A percentile compares a stretch with the other conserved stretches of the same genome.
Conservation (phyloP, 352 stramenopile genomes). For the Globisporangium paddicum region DNA sequence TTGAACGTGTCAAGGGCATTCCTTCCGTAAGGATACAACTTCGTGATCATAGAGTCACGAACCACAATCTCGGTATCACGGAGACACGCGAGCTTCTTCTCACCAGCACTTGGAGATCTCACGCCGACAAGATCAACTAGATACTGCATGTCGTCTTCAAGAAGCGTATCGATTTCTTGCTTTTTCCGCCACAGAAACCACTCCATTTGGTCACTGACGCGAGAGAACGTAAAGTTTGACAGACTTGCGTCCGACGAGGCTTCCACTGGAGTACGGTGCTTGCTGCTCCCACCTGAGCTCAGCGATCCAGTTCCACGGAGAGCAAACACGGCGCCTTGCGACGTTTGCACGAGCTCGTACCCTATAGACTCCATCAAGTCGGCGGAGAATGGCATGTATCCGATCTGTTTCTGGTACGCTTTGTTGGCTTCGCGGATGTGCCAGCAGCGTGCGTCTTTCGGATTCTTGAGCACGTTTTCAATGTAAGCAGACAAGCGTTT, state of each 20-base stretch:
- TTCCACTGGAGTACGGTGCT: background rate
- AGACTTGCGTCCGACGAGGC: slow-evolving; percentile 24
- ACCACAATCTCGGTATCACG: background rate
- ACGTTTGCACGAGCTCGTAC: slow-evolving; percentile 37
- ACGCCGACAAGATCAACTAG: slow-evolving; percentile 30
- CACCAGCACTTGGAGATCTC: background rate
- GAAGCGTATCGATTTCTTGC: slow-evolving; percentile 56
- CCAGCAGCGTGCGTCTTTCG: slow-evolving; percentile 65
- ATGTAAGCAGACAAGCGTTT: slow-evolving; percentile 35
- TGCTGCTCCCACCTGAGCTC: background rate
- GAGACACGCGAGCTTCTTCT: background rate
- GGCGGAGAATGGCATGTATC: slow-evolving; percentile 34
- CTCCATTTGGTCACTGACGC: slow-evolving; percentile 56
- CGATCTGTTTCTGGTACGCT: slow-evolving; percentile 56
- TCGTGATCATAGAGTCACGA: slow-evolving; percentile 13
- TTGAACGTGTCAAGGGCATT: slow-evolving; percentile 52
- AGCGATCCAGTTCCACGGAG: slow-evolving; percentile 39
- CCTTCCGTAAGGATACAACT: slow-evolving; percentile 61
- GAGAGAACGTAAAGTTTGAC: slow-evolving; percentile 58
- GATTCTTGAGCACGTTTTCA: slow-evolving; percentile 64
- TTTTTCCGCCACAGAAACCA: slow-evolving; percentile 77
- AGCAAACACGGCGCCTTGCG: slow-evolving; percentile 39
- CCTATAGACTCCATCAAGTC: slow-evolving; percentile 68
- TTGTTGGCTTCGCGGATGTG: slow-evolving; percentile 57
- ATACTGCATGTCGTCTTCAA: slow-evolving; percentile 62